A percentile compares a stretch with the other conserved stretches of the same genome.
Evolutionary conservation across 2,329 filamentous ascomycete species (phyloP).

Genomic region (Plenodomus lindquistii): DNA sequence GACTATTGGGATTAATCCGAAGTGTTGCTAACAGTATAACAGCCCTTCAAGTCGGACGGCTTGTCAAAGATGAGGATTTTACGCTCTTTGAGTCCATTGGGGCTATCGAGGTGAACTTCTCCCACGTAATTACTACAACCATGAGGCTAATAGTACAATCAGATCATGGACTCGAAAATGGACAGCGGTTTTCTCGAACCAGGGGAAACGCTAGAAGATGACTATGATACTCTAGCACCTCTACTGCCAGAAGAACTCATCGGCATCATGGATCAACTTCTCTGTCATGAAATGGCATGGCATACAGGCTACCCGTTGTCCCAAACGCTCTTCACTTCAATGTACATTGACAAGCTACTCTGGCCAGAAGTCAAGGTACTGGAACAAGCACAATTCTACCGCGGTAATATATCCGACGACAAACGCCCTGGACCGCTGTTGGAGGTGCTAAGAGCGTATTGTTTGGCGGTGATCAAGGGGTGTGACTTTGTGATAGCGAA

Average conservation of each 20-base stretch:
- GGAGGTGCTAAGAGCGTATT: conserved; percentile 79
- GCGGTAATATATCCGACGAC: conserved; percentile 22
- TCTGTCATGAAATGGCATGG: conserved; percentile 97
- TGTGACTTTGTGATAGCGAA: conserved; percentile 78
- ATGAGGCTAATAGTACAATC: conserved; percentile 6
- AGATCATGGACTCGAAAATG: conserved; percentile 99
- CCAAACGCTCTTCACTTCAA: conserved; percentile 89
- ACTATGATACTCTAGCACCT: conserved; percentile 72
- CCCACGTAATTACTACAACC: not conserved
- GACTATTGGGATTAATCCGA: not conserved
- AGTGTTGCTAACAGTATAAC: conserved; percentile 19
- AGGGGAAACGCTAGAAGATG: conserved; percentile 79
- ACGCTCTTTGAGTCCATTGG: conserved; percentile 94
- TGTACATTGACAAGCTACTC: conserved; percentile 84
- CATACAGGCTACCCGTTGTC: conserved; percentile 94
- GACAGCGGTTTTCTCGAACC: conserved; percentile 84
- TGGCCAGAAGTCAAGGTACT: conserved; percentile 69
- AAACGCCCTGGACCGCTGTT: conserved; percentile 31
- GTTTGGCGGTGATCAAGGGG: conserved; percentile 79
- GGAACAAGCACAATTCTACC: conserved; percentile 66
- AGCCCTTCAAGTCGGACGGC: conserved; percentile 78
- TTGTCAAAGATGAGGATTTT: conserved; percentile 93
- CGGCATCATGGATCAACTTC: conserved; percentile 90
- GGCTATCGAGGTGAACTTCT: conserved; percentile 66
- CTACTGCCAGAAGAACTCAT: conserved; percentile 79